Evolutionary conservation across 164 flowering plant species (phyloP).

Genomic region (Saururus chinensis): DNA sequence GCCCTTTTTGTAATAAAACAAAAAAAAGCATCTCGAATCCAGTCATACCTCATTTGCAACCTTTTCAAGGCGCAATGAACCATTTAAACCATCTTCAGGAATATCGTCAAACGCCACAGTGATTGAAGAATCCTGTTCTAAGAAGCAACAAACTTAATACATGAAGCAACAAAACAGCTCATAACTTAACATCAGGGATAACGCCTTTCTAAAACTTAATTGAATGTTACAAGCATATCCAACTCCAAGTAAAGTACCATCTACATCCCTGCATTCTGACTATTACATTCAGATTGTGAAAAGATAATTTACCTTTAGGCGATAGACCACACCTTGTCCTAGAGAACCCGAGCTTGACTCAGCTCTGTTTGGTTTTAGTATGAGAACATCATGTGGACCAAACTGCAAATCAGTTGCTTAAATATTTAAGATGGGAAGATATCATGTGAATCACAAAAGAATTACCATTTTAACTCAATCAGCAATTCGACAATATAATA

Average conservation of each 20-base stretch:
- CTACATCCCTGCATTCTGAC: no score
- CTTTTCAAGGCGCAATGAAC: conserved; percentile 85
- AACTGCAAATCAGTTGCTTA: conserved; percentile 41
- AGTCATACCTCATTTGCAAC: conserved; percentile 83
- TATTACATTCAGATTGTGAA: no score
- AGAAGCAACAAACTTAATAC: conserved; percentile 1
- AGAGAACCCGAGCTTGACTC: conserved; percentile 79
- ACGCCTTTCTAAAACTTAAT: background rate
- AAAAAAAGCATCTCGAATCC: no score
- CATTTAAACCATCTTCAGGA: conserved; percentile 91
- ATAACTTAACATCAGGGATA: background rate
- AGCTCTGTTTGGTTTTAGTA: conserved; percentile 82
- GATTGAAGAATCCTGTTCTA: conserved; percentile 75
- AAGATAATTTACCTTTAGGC: conserved; percentile 59
- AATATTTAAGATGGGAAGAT: background rate
- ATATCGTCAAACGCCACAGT: conserved; percentile 94
- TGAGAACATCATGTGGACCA: conserved; percentile 91
- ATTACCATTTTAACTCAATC: no score
- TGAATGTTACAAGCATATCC: no score
- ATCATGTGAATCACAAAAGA: background rate
- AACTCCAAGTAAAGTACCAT: no score
- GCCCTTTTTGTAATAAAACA: background rate
- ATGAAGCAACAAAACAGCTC: background rate
- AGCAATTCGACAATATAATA: no score
- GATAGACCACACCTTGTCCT: conserved; percentile 97